Percentiles rank a stretch among this genome's conserved stretches.
Evolutionary conservation across 768 basidiomycete species (phyloP).

Genomic region (Lentinula lateritia): DNA sequence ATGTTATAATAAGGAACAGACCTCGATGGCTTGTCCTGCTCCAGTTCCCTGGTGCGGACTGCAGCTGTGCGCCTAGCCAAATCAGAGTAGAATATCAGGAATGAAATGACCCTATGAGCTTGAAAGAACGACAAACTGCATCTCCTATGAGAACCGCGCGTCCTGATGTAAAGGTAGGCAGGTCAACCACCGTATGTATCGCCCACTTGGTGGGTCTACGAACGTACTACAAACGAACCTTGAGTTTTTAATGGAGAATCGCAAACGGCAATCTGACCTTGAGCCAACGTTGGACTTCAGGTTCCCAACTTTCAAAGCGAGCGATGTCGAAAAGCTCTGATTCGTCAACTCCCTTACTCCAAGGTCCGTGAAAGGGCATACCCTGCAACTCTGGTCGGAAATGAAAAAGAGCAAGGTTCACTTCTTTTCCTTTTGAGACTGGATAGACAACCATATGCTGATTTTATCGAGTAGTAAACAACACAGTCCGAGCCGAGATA

Average conservation of each 20-base stretch:
- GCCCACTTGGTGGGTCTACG: slow-evolving; percentile 24
- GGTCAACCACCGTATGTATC: slow-evolving; percentile 19
- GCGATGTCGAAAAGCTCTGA: slow-evolving; percentile 21
- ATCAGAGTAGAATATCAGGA: neutral
- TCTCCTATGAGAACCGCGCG: slow-evolving; percentile 30
- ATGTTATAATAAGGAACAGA: slow-evolving; percentile 4
- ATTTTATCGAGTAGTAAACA: neutral
- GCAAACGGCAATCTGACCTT: slow-evolving; percentile 20
- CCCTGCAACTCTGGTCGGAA: slow-evolving; percentile 24
- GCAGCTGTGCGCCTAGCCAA: slow-evolving; percentile 30
- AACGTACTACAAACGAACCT: slow-evolving; percentile 11
- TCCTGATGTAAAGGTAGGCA: slow-evolving; percentile 24
- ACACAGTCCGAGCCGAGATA: neutral
- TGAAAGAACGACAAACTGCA: slow-evolving; percentile 15
- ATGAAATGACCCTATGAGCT: neutral
- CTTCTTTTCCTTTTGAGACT: slow-evolving; percentile 29
- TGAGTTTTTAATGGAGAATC: neutral
- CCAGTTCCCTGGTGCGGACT: slow-evolving; percentile 32
- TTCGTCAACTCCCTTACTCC: slow-evolving; percentile 24
- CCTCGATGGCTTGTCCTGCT: slow-evolving; percentile 36
- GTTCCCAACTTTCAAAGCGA: slow-evolving; percentile 31
- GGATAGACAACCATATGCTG: slow-evolving; percentile 38
- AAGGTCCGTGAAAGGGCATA: slow-evolving; percentile 20
- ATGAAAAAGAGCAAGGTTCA: slow-evolving; percentile 35
- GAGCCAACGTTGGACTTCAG: slow-evolving; percentile 28